phyloP scores from a whole-genome alignment of 352 stramenopile genomes.

The Globisporangium recalcitrans region DNA sequence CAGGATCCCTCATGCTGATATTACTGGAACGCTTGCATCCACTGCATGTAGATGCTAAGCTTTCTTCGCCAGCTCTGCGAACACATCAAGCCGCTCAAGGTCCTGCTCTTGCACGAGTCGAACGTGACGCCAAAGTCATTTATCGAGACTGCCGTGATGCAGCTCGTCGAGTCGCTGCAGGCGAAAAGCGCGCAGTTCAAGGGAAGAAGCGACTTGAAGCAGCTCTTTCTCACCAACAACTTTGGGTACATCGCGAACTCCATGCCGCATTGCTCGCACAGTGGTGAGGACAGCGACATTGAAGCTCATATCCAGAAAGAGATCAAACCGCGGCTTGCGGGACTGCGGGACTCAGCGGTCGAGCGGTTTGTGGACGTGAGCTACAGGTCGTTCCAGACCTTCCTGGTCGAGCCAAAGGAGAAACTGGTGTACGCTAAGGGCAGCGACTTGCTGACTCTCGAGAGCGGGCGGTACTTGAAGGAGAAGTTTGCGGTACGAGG shows the following conservation, averaged over 20 bases:
- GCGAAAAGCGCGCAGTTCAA: constrained; percentile 49
- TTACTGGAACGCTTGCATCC: background rate
- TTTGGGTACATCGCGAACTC: constrained; percentile 87
- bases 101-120: constrained; percentile 52
- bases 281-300: constrained; percentile 34
- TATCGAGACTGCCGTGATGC: constrained; percentile 59
- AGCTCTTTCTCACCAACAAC: constrained; percentile 94
- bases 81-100: constrained; percentile 51
- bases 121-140: constrained; percentile 46
- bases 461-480: constrained; percentile 89
- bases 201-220: constrained; percentile 49
- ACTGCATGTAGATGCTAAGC: constrained; percentile 44
- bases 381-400: constrained; percentile 56
- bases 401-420: constrained; percentile 72
- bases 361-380: constrained; percentile 80
- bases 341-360: constrained; percentile 81
- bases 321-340: constrained; percentile 80
- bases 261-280: constrained; percentile 43
- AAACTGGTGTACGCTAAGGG: constrained; percentile 86
- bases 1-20: background rate
- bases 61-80: constrained; percentile 73
- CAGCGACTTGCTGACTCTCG: constrained; percentile 78
- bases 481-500: constrained; percentile 81
- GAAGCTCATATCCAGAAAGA: constrained; percentile 46
- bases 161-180: constrained; percentile 58